Base-by-base conservation (phyloP, 2,329 filamentous ascomycete species). In the Hypoxylon sp. region DNA sequence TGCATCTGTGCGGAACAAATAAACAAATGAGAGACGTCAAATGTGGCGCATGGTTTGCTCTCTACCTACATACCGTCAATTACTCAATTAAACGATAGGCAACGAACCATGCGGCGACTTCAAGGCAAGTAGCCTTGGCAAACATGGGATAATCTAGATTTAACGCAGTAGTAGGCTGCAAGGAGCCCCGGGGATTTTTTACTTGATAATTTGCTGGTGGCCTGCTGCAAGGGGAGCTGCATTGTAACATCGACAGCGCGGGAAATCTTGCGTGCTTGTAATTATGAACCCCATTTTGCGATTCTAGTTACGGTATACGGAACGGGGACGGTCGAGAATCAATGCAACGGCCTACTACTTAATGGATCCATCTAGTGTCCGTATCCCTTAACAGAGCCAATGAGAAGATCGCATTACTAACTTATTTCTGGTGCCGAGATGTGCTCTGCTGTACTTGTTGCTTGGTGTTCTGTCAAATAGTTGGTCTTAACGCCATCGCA, bases 71-170 rank as follows among this genome's bases (percentile, higher is more conserved):
- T 35, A 48, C 35, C 37, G 20, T 15, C 34, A 40, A 37, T 27
- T 44, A 15, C 6, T 6, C 21, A 25, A 25, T 9, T 5, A 19
- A 31, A 29, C 32, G 26, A 34, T 38, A 32, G 29, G 16, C n/a
- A n/a, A n/a, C n/a, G n/a, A 38, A 30, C 20, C 12, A 29, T 43
- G 13, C 7, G 25, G 26, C 29, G 34, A 34, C 44, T 23, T 23
- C 41, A 29, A 29, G 36, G 30, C 25, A 35, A 40, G 19, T 32
- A 46, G 17, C 12, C 54, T 54, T 57, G 54, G 50, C 50, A 30
- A n/a, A 20, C 41, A 47, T 34, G 48, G 54, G 44, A 53, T 50
- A 37, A 53, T 57, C 44, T 50, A 57, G 49, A 49, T 55, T 6
- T 25, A 25, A 26, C 40, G 48, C 40, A 42, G 49, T 37, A 37